Base-by-base conservation (phyloP, 2,329 filamentous ascomycete species). In the Aspergillus fructus region DNA sequence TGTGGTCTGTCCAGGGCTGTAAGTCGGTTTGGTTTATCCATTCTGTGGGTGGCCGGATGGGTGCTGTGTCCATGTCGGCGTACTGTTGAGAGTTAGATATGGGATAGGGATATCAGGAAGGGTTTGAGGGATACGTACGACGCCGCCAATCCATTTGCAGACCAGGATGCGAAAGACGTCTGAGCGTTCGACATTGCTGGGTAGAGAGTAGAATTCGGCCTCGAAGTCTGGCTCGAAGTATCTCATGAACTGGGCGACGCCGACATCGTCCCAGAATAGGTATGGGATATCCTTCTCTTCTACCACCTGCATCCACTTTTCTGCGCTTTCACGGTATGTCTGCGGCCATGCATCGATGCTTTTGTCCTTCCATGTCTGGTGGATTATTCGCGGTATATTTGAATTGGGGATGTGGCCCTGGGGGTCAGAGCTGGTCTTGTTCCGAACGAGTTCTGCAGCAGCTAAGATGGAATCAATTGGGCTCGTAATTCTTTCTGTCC, bases 261-360 rank as follows among this genome's bases (percentile, higher is more conserved):
- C 71, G 3, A 65, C 65, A 40, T 73, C 71, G 17, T 70, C 66
- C 71, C 71, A 73, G n/a, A 73, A 59, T 43, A 73, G 64, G 42
- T 72, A 73, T 0, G 71, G 69, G 66, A 71, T 70, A 5, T 62
- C 55, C 9, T 59, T 60, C 4, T 61, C 51, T 8, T 64, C 59
- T 2, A 65, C 64, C 5, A 59, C 58, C 8, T 53, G 23, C 34
- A 73, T 59, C 71, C 71, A 73, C 49, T 58, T 61, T 48, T 73
- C 70, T 2, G 67, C 64, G 51, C 66, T 66, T 12, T 59, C 49
- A 5, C 62, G 63, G 4, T 68, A 62, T 17, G 59, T 54, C 7
- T 62, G 59, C 0, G 67, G 60, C 69, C 68, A 73, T 3, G 63
- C 64, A 41, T 68, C 60, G 9, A 65, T 56, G n/a, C 56, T 47